A percentile compares a stretch with the other conserved stretches of the same genome.
Conservation (phyloP, 2,329 filamentous ascomycete species). For the Arthrobotrys megalospora region DNA sequence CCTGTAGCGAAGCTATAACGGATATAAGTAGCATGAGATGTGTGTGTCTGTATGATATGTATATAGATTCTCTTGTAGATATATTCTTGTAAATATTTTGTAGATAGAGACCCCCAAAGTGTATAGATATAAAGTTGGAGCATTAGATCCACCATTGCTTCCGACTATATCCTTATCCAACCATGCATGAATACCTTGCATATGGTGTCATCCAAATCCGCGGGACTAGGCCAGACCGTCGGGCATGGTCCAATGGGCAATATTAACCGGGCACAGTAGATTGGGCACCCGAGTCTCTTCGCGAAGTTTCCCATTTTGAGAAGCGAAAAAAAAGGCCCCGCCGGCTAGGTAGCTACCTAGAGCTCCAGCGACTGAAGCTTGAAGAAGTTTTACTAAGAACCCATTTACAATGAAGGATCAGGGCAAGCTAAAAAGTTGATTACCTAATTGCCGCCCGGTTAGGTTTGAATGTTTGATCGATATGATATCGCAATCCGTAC, state of each 20-base stretch:
- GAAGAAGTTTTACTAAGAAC: background rate
- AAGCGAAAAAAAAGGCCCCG: background rate
- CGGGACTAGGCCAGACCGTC: conserved; percentile 16
- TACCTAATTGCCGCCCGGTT: conserved; percentile 25
- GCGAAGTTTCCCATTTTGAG: conserved; percentile 13
- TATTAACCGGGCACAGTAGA: conserved; percentile 28
- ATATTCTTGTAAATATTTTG: conserved; percentile 15
- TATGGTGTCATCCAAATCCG: conserved; percentile 11
- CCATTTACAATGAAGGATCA: conserved; percentile 51
- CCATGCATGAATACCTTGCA: conserved; percentile 6
- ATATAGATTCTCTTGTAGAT: conserved; percentile 27
- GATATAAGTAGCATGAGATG: background rate
- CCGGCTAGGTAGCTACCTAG: conserved; percentile 18
- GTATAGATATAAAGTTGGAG: background rate
- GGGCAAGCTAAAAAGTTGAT: conserved; percentile 12
- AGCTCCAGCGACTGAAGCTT: background rate
- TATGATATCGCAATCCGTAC: conserved; percentile 3
- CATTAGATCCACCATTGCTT: background rate
- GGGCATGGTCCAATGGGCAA: conserved; percentile 24
- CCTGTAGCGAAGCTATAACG: too few species aligned
- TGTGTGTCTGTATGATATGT: conserved; percentile 21
- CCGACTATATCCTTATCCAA: conserved; percentile 1
- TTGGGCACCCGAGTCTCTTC: conserved; percentile 13
- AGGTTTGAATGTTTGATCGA: conserved; percentile 9
- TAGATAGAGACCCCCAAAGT: background rate